These are phyloP conservation scores for Fraxinus sp. DNA, from an alignment of 305 asterid genomes.

Conservation along the genomic window DNA sequence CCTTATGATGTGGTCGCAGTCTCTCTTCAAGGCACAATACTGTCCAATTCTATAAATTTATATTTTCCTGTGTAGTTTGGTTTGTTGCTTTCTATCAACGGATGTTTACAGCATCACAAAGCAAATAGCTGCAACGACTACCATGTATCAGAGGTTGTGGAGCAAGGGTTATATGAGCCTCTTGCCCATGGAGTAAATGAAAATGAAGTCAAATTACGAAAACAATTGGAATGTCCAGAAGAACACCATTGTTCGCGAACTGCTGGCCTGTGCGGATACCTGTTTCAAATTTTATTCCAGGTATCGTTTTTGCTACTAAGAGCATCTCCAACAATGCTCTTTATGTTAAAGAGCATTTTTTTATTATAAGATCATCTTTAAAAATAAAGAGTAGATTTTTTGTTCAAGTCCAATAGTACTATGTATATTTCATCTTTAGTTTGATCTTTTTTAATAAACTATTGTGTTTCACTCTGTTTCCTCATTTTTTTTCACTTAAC, in stretches of 20 bases:
- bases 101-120: conserved; percentile 44
- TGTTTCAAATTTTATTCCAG: conserved; percentile 78
- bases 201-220: conserved; percentile 30
- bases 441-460: background rate
- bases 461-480: background rate
- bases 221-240: conserved; percentile 26
- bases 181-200: conserved; percentile 38
- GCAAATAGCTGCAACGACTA: conserved; percentile 22
- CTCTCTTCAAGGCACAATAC: conserved; percentile 15
- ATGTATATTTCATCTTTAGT: background rate
- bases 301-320: conserved; percentile 31
- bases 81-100: conserved; percentile 66
- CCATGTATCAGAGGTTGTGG: conserved; percentile 43
- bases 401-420: background rate
- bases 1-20: conserved; percentile 1
- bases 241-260: conserved; percentile 23
- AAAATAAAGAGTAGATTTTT: too few species aligned
- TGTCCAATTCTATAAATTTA: conserved; percentile 2
- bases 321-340: background rate
- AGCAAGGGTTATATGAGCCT: conserved; percentile 54
- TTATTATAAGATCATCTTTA: background rate
- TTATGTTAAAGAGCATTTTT: background rate
- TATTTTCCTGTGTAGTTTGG: conserved; percentile 58
- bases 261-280: conserved; percentile 40
- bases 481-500: background rate